phyloP scores from a whole-genome alignment of 306 rosid species.

The Purshia tridentata region DNA sequence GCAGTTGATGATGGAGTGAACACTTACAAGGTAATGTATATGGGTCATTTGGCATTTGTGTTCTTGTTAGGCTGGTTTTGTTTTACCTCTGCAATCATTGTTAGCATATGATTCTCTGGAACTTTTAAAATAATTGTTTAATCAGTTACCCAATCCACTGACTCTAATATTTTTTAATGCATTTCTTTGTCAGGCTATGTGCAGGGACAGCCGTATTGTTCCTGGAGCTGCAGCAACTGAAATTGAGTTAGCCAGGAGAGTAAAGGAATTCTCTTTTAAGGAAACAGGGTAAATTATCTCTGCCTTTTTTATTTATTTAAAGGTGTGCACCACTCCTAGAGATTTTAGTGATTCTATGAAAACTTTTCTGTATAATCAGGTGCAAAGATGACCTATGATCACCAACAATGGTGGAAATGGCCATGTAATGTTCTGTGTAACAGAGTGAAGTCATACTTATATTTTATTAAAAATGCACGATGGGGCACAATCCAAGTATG shows the following conservation, averaged over 20 bases:
- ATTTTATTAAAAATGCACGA: not conserved
- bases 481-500: not conserved
- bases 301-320: not conserved
- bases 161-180: constrained; percentile 3
- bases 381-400: not conserved
- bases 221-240: constrained; percentile 97
- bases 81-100: not conserved
- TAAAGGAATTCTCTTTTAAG: constrained; percentile 83
- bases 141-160: not conserved
- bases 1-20: constrained; percentile 96
- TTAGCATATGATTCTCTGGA: constrained; percentile 3
- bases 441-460: not conserved
- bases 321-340: no score
- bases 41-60: not conserved
- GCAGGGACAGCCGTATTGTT: constrained; percentile 83
- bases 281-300: constrained; percentile 69
- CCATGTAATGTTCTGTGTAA: not conserved
- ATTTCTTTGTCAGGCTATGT: constrained; percentile 71
- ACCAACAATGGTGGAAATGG: not conserved
- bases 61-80: constrained; percentile 8
- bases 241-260: constrained; percentile 82
- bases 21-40: constrained; percentile 69
- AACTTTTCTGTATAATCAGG: not conserved
- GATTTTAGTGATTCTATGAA: not conserved
- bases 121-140: constrained; percentile 3